Evolutionary conservation across 108 stramenopile genomes (phyloP), one percentile per base, ranked within the genome.

Genomic region (Nitzschia putrida): DNA sequence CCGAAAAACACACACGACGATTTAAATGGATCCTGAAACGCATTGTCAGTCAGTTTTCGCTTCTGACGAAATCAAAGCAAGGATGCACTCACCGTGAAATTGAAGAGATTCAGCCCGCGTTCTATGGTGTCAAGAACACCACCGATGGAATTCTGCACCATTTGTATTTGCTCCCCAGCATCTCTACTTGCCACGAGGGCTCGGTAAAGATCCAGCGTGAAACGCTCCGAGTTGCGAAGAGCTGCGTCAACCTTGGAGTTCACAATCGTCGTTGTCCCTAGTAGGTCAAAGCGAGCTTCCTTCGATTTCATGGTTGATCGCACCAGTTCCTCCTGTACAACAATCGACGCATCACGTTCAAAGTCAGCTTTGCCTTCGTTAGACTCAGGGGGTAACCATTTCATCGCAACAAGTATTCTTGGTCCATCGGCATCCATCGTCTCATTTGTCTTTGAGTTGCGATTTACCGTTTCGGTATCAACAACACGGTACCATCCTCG

Each of bases 401-500:
- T 61, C 34, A 77, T 22, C 18, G 24, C 21, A 40, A 71, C 37
- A 26, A 54, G 34, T 18, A 77, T 53, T 14, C 69, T 22, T 8
- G 76, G 76, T 10, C 43, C 29, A 34, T 34, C 29, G 29, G 29
- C 29, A 34, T 34, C 29, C 3, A 34, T 34, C 4, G 4, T 34
- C 29, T 34, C 29, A 1, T 34, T 1, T 3, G 29, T 4, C 29
- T 4, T 34, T 34, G 29, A 3, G 29, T 34, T 34, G 29, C 29
- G 29, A 25, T 34, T 41, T 24, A 51, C 79, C 18, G 84, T 84
- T 49, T 86, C 92, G 22, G 61, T 74, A 54, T 79, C 78, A 13
- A 79, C 54, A 3, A 91, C 79, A 53, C 88, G 72, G 60, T 89
- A 91, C 90, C 90, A 94, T 6, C 90, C 93, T 23, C 75, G 67